A percentile compares a stretch with the other conserved stretches of the same genome.
These are phyloP conservation scores for Pseudognaphalium luteoalbum DNA, from an alignment of 129 eudicot species.

Conservation along the genomic window DNA sequence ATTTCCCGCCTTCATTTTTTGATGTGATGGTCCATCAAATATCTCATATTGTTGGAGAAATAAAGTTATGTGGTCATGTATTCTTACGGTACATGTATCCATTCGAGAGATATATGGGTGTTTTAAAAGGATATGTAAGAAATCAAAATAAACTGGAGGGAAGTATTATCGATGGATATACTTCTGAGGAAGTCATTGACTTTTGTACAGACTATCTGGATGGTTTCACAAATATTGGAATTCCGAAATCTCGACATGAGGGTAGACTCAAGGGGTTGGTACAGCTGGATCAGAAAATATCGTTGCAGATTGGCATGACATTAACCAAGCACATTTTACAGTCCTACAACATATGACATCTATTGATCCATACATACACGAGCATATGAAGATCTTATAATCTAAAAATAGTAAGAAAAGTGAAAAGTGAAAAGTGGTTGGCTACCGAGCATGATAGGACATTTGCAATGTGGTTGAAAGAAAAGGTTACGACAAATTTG, in stretches of 20 bases:
- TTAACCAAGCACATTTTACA: not conserved
- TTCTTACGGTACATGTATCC: not conserved
- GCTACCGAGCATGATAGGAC: slow-evolving; percentile 7
- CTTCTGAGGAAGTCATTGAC: not conserved
- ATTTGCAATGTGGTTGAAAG: slow-evolving; percentile 1
- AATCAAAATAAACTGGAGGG: not conserved
- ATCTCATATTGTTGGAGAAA: slow-evolving; percentile 2
- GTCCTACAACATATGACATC: not conserved
- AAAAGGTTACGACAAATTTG: not conserved
- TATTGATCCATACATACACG: slow-evolving; percentile 7
- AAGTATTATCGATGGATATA: slow-evolving; percentile 4
- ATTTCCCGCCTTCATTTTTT: slow-evolving; percentile 3
- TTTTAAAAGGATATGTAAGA: slow-evolving; percentile 11
- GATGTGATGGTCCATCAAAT: not conserved
- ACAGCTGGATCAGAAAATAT: not conserved
- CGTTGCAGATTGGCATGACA: not conserved
- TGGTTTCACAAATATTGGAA: not conserved
- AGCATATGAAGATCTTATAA: not conserved
- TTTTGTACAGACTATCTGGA: slow-evolving; percentile 2
- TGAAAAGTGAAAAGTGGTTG: not conserved
- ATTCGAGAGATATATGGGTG: not conserved
- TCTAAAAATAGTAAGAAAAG: not conserved
- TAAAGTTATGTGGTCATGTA: not conserved
- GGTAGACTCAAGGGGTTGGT: not conserved
- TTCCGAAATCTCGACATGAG: not conserved